phyloP scores from a whole-genome alignment of 305 asterid species.

The Coffea humblotiana region DNA sequence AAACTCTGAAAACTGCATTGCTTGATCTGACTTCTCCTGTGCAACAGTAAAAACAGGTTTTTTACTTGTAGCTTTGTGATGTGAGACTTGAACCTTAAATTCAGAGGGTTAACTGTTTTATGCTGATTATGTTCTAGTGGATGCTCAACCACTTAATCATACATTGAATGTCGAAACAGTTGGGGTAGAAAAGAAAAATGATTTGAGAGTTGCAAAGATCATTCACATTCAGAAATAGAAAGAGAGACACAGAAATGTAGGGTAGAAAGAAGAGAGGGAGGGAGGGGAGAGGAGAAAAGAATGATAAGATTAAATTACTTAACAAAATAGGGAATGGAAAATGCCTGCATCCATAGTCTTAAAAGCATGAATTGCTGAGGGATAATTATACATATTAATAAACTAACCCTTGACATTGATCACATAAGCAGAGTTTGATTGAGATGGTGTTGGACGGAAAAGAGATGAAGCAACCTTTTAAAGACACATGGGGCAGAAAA shows the following conservation, averaged over 20 bases:
- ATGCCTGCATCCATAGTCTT: background rate
- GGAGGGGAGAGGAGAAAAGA: background rate
- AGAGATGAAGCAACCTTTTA: background rate
- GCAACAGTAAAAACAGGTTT: background rate
- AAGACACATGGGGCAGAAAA: too few relatives aligned
- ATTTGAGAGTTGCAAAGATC: too few relatives aligned
- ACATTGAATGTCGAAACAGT: too few relatives aligned
- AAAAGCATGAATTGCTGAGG: background rate
- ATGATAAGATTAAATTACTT: background rate
- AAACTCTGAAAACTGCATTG: background rate
- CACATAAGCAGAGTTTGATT: background rate
- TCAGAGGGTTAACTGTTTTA: too few relatives aligned
- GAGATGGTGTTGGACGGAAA: background rate
- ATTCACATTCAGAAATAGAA: too few relatives aligned
- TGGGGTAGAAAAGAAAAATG: too few relatives aligned
- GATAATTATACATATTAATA: too few relatives aligned
- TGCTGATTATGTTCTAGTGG: background rate
- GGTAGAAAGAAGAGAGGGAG: background rate
- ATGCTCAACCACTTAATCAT: too few relatives aligned
- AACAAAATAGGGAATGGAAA: background rate
- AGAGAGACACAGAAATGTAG: too few relatives aligned
- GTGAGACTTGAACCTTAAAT: background rate
- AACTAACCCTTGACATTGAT: background rate
- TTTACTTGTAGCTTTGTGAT: background rate
- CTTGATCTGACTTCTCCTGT: background rate